Base-by-base conservation (phyloP, 1,284 basidiomycete species). In the Pholiota adiposa region DNA sequence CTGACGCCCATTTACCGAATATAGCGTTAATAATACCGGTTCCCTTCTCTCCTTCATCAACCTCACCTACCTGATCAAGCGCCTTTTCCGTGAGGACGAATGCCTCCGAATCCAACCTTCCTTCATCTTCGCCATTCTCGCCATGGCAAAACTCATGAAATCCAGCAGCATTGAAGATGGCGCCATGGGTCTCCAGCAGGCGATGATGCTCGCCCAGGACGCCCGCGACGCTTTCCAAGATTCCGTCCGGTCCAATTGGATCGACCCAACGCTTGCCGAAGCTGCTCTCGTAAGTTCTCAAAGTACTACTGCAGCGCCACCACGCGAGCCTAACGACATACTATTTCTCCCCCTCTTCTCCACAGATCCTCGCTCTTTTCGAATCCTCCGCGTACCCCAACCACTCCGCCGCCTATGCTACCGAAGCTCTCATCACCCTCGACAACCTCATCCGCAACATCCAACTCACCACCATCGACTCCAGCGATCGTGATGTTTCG, bases 311-410 rank as follows among this genome's bases (percentile, higher is more conserved):
- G 23, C 29, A 34, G 4, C 6, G 14, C n/a, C 21, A 40, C 12
- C 4, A 3, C 34, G 14, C 34, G 5, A 43, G 11, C 36, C 38
- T 33, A 46, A 29, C 41, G n/a, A n/a, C n/a, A n/a, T n/a, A n/a
- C n/a, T n/a, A 54, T 18, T 4, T 65, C 54, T 18, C 29, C 36
- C 55, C 53, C 43, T 4, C 34, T 43, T 7, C 7, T 21, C 31
- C 36, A 27, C 33, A 92, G 90, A 82, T 92, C 49, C 77, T 92
- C 9, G 86, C 88, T 2, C 74, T 92, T 2, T 93, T 89, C 69
- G 90, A 93, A 71, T 81, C 83, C 0, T 92, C 88, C 1, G 83
- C 85, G 5, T 88, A 92, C 61, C 88, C 89, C 8, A 77, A 82
- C 34, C 82, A 90, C 68, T 81, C 79, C 25, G 76, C 81, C 6